Conservation (phyloP, 2,329 filamentous ascomycete species). For the Sclerotinia glacialis region DNA sequence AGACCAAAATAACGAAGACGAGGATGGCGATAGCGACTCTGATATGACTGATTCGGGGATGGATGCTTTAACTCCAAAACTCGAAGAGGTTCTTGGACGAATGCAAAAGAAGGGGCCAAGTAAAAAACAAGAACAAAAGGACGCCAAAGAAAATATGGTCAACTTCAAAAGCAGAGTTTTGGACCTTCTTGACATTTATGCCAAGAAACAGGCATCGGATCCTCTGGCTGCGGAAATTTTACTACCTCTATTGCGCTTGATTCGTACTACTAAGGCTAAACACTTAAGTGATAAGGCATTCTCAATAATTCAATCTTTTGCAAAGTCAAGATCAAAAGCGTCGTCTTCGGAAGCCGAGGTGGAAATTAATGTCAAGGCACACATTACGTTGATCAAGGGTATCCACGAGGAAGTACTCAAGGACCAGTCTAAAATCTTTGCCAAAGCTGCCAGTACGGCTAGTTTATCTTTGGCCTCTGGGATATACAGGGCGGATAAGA, state of each 20-base stretch:
- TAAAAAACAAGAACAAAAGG: slow-evolving; percentile 80
- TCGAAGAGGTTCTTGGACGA: slow-evolving; percentile 82
- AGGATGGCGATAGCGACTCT: slow-evolving; percentile 59
- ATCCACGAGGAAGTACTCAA: slow-evolving; percentile 67
- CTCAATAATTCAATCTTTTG: slow-evolving; percentile 69
- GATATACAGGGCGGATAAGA: slow-evolving; percentile 54
- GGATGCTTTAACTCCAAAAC: slow-evolving; percentile 80
- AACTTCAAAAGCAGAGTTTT: slow-evolving; percentile 95
- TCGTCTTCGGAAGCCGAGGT: slow-evolving; percentile 46
- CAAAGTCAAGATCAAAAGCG: slow-evolving; percentile 61
- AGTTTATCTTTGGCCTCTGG: slow-evolving; percentile 65
- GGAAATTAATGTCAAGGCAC: slow-evolving; percentile 44
- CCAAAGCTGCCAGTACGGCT: slow-evolving; percentile 69
- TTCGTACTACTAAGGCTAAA: slow-evolving; percentile 73
- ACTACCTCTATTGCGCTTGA: slow-evolving; percentile 71
- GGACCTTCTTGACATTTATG: slow-evolving; percentile 80
- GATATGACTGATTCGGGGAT: slow-evolving; percentile 97
- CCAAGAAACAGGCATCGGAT: slow-evolving; percentile 72
- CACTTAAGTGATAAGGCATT: slow-evolving; percentile 71
- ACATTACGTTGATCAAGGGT: slow-evolving; percentile 53
- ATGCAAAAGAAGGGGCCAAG: slow-evolving; percentile 58
- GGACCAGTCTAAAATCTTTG: slow-evolving; percentile 66
- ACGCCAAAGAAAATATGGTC: slow-evolving; percentile 82
- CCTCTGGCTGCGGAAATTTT: slow-evolving; percentile 66
- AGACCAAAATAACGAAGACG: slow-evolving; percentile 55